These are phyloP conservation scores for Arthrobotrys sphaeroides DNA, from an alignment of 2,329 filamentous ascomycete species.

Conservation along the genomic window DNA sequence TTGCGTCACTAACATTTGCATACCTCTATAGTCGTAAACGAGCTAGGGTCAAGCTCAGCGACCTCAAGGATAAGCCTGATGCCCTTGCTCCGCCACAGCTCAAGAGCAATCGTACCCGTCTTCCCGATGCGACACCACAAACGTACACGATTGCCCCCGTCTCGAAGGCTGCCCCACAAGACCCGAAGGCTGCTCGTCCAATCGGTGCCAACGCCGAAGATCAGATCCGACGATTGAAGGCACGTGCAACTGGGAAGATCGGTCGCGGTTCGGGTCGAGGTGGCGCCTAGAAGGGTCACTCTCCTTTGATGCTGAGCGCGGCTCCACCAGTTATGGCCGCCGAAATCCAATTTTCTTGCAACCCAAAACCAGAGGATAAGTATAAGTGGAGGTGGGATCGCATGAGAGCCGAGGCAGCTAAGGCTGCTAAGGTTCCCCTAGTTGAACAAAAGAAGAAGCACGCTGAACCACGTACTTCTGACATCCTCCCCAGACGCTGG, in stretches of 20 bases:
- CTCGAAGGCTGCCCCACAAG: constrained; percentile 31
- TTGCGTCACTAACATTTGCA: neutral
- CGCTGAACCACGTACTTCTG: no score
- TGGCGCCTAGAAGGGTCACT: constrained; percentile 35
- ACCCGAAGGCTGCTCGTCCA: constrained; percentile 55
- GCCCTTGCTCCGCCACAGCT: constrained; percentile 56
- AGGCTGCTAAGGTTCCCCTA: no score
- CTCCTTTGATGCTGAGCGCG: constrained; percentile 12
- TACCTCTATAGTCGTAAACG: constrained; percentile 16
- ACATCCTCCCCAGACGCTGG: no score
- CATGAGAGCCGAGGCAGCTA: neutral
- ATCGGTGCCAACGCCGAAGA: constrained; percentile 57
- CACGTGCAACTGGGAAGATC: constrained; percentile 45
- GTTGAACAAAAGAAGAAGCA: no score
- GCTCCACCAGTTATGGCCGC: no score
- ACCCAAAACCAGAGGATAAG: no score
- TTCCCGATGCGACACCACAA: constrained; percentile 56
- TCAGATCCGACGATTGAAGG: constrained; percentile 58
- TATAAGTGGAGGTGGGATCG: neutral
- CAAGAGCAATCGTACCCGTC: constrained; percentile 57
- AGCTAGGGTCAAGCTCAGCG: constrained; percentile 37
- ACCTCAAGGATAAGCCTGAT: constrained; percentile 55
- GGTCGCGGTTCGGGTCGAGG: constrained; percentile 37
- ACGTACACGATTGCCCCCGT: constrained; percentile 57
- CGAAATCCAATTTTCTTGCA: no score